These are phyloP conservation scores for Thelonectria blattea DNA, from an alignment of 2,329 filamentous ascomycete species.

Conservation along the genomic window DNA sequence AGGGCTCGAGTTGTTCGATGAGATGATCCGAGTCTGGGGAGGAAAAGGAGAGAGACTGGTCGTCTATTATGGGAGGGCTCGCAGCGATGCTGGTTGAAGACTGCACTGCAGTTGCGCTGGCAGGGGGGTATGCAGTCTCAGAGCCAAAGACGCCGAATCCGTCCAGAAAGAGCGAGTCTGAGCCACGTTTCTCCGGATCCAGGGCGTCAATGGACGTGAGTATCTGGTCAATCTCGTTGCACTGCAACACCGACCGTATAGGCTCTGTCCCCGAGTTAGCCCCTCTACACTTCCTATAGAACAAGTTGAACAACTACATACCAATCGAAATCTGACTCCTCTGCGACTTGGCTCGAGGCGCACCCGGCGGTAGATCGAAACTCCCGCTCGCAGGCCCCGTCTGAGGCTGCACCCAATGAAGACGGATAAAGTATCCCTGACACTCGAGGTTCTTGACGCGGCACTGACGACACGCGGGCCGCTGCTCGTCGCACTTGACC, in stretches of 20 bases:
- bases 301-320: not conserved
- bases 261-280: conserved; percentile 12
- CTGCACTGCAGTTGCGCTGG: not conserved
- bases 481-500: conserved; percentile 47
- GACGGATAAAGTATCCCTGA: conserved; percentile 41
- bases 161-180: not conserved
- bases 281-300: not conserved
- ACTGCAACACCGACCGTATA: conserved; percentile 7
- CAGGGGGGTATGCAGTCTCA: not conserved
- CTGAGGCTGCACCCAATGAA: conserved; percentile 36
- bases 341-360: conserved; percentile 15
- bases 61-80: not conserved
- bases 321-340: conserved; percentile 19
- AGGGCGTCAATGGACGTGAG: conserved; percentile 14
- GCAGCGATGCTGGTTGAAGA: not conserved
- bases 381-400: conserved; percentile 5
- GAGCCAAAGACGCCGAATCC: conserved; percentile 16
- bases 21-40: conserved; percentile 15
- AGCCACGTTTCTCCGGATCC: not conserved
- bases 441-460: conserved; percentile 38
- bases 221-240: conserved; percentile 15
- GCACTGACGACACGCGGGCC: conserved; percentile 44
- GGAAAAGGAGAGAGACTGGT: conserved; percentile 8
- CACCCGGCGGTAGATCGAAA: conserved; percentile 7
- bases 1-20: not conserved